phyloP scores from a whole-genome alignment of 2,329 filamentous ascomycete species.

The Rugonectria rugulosa region DNA sequence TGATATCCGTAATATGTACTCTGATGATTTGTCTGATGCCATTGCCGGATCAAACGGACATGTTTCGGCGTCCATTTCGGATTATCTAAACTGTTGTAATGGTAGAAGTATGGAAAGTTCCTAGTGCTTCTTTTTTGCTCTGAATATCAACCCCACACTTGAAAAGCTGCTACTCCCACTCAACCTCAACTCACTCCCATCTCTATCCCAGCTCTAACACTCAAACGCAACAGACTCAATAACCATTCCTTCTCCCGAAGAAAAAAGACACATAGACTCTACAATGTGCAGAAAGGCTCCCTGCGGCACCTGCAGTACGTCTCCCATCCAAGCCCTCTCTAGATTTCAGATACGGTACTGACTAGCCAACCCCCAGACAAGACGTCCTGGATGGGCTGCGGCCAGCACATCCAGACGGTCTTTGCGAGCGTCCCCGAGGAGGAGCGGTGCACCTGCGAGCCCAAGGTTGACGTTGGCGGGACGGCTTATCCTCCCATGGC shows the following conservation, averaged over 20 bases:
- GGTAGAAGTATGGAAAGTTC: too few relatives aligned
- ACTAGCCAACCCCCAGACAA: slow-evolving; percentile 28
- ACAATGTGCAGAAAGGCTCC: slow-evolving; percentile 22
- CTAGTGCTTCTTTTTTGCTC: too few relatives aligned
- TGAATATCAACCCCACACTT: too few relatives aligned
- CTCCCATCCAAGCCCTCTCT: slow-evolving; percentile 5
- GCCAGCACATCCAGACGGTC: slow-evolving; percentile 66
- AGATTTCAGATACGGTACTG: too few relatives aligned
- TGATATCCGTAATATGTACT: too few relatives aligned
- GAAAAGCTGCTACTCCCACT: too few relatives aligned
- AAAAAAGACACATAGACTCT: background rate
- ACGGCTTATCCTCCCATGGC: slow-evolving; percentile 72
- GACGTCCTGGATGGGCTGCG: slow-evolving; percentile 70
- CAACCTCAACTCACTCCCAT: slow-evolving; percentile 4
- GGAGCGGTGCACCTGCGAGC: slow-evolving; percentile 72
- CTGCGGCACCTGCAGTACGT: slow-evolving; percentile 18
- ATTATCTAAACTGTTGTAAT: too few relatives aligned
- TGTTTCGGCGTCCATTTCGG: too few relatives aligned
- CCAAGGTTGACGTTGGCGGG: slow-evolving; percentile 67
- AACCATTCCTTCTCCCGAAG: background rate
- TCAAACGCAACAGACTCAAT: too few relatives aligned
- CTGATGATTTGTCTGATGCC: too few relatives aligned
- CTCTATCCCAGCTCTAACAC: background rate
- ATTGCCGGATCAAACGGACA: too few relatives aligned
- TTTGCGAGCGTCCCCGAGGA: slow-evolving; percentile 65